A percentile compares a stretch with the other conserved stretches of the same genome.
Evolutionary conservation across 805 yeast genomes (phyloP).

Genomic region (Debaryomyces maramus): DNA sequence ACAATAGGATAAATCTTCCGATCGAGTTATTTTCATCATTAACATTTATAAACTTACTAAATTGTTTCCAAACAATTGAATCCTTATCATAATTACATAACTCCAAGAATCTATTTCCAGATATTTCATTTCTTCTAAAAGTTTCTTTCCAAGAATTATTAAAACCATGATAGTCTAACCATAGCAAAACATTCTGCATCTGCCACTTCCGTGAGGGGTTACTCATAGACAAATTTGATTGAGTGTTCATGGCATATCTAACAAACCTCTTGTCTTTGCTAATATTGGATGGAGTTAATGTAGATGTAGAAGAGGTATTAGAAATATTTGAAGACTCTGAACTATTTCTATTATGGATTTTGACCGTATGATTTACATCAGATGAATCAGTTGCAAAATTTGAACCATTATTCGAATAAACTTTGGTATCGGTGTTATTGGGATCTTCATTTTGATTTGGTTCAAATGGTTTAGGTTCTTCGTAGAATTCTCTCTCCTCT

Average conservation of each 20-base stretch:
- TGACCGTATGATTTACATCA: background rate
- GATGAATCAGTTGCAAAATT: background rate
- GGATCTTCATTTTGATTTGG: background rate
- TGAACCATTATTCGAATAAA: background rate
- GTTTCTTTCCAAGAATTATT: conserved; percentile 72
- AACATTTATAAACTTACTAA: conserved; percentile 26
- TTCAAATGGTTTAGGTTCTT: background rate
- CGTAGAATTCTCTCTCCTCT: too few species aligned
- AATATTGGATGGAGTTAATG: conserved; percentile 11
- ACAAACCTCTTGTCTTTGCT: conserved; percentile 42
- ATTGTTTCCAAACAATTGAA: conserved; percentile 47
- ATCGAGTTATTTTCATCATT: conserved; percentile 52
- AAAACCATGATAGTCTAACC: conserved; percentile 72
- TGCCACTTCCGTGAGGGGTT: conserved; percentile 69
- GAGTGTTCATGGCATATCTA: conserved; percentile 43
- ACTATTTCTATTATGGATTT: conserved; percentile 30
- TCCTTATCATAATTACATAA: conserved; percentile 62
- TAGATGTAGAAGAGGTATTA: conserved; percentile 29
- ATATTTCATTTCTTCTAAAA: conserved; percentile 56
- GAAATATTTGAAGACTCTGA: conserved; percentile 38
- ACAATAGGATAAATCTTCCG: conserved; percentile 43
- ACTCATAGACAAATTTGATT: conserved; percentile 15
- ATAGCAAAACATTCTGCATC: conserved; percentile 58
- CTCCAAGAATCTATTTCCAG: conserved; percentile 63
- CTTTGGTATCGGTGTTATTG: background rate